Evolutionary conservation across 352 stramenopile genomes (phyloP), one percentile per base, ranked within the genome.

Genomic region (Globisporangium parvum): DNA sequence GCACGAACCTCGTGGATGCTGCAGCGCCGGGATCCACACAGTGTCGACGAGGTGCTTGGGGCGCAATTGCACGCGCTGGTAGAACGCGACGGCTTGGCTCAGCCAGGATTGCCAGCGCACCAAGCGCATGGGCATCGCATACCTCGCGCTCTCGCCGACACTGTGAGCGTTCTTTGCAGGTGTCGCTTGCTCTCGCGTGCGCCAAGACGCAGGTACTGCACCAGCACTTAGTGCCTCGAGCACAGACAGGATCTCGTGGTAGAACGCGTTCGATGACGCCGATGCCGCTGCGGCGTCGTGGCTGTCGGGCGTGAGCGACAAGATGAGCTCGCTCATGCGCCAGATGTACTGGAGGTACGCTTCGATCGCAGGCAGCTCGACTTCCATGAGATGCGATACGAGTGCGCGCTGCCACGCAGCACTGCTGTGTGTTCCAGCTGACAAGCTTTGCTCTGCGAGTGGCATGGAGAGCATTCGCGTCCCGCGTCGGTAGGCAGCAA

Each of bases 351-450:
- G 69, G 18, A 83, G 47, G 46, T 84, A 83, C 2, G 42, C 39
- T 24, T 78, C 72, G 60, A 87, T 77, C 1, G 67, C 70, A n/a
- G 72, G 72, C 6, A 87, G 52, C 31, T 87, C 74, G 6, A 76
- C 57, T 21, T 72, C 53, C 23, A 68, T 55, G 26, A 87, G 55
- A 40, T 87, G 71, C 3, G 62, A 49, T 3, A 65, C 47, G 17
- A 71, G 42, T 23, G 69, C 63, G 3, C 62, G 52, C 20, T 63
- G n/a, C 60, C 71, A 77, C 4, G 18, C 26, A 50, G 23, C 41
- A 31, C 6, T 51, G 5, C 3, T 39, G 40, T 11, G 40, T n/a
- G 10, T 8, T 17, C 6, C 41, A 26, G 20, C 28, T 14, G 40
- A 33, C 26, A 17, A 17, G 18, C 11, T n/a, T 37, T 42, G 14